These are phyloP conservation scores for Pythium aquatile DNA, from an alignment of 352 stramenopile genomes.

Conservation along the genomic window DNA sequence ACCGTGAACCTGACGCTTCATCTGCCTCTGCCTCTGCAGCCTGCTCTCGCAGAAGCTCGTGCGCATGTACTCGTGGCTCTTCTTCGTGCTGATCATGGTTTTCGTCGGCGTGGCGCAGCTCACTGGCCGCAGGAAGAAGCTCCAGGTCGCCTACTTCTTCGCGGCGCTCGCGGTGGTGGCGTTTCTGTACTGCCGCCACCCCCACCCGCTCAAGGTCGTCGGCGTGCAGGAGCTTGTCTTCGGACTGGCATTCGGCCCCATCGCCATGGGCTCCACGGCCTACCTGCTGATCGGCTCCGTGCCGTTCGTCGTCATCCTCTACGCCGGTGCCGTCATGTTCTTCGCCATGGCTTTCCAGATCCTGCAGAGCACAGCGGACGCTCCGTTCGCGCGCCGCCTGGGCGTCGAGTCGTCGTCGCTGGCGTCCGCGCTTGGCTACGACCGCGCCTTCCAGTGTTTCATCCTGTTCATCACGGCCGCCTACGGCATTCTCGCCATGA, in stretches of 20 bases:
- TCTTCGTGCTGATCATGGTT: conserved; percentile 48
- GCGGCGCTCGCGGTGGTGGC: conserved; percentile 33
- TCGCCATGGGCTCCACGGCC: conserved; percentile 55
- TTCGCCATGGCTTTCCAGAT: conserved; percentile 59
- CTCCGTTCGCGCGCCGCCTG: conserved; percentile 65
- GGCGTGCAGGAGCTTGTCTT: conserved; percentile 56
- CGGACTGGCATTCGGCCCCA: conserved; percentile 42
- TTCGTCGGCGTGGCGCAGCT: conserved; percentile 40
- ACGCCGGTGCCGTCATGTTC: conserved; percentile 61
- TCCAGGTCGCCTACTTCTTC: conserved; percentile 30
- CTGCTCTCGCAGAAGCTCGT: conserved; percentile 73
- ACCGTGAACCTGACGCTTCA: conserved; percentile 4
- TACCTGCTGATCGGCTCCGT: conserved; percentile 49
- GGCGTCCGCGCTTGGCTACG: conserved; percentile 51
- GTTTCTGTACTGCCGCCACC: conserved; percentile 58
- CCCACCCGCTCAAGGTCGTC: conserved; percentile 35
- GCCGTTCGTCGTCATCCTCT: conserved; percentile 40
- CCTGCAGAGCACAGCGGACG: conserved; percentile 68
- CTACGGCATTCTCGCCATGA: conserved; percentile 55
- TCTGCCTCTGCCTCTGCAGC: conserved; percentile 27
- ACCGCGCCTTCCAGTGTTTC: conserved; percentile 62
- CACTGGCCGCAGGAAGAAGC: conserved; percentile 34
- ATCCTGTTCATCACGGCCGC: conserved; percentile 55
- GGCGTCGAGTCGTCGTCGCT: conserved; percentile 46
- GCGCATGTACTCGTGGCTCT: conserved; percentile 61